Evolutionary conservation across 441 rosid genomes (phyloP).

Genomic region (Breynia disticha): DNA sequence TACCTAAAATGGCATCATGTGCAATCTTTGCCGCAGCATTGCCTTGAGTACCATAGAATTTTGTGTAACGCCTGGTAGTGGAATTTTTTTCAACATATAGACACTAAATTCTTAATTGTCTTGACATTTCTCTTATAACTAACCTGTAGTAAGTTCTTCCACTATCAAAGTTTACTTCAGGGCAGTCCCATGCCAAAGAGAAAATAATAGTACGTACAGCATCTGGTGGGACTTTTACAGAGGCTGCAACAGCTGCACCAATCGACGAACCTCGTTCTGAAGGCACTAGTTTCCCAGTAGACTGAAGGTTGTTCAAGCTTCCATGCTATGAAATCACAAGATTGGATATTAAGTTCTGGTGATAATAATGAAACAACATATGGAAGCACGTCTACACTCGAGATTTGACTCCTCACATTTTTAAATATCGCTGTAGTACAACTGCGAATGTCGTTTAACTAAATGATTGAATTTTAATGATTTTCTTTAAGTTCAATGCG

Average conservation of each 20-base stretch:
- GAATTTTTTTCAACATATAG: constrained; percentile 14
- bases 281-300: constrained; percentile 28
- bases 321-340: constrained; percentile 41
- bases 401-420: background rate
- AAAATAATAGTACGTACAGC: constrained; percentile 46
- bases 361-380: constrained; percentile 4
- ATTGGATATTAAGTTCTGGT: background rate
- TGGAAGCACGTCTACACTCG: background rate
- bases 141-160: constrained; percentile 75
- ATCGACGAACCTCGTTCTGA: constrained; percentile 73
- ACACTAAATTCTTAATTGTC: constrained; percentile 1
- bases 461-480: too few relatives aligned
- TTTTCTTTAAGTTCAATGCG: background rate
- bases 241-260: constrained; percentile 87
- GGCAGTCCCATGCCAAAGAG: constrained; percentile 93
- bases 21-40: constrained; percentile 76
- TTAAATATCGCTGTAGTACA: too few relatives aligned
- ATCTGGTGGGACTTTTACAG: constrained; percentile 47
- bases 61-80: constrained; percentile 65
- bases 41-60: constrained; percentile 64
- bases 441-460: too few relatives aligned
- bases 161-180: constrained; percentile 50
- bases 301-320: constrained; percentile 47
- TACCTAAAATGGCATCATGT: constrained; percentile 76
- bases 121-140: constrained; percentile 1